phyloP scores from a whole-genome alignment of 352 stramenopile species.

The Globisporangium emineosum region DNA sequence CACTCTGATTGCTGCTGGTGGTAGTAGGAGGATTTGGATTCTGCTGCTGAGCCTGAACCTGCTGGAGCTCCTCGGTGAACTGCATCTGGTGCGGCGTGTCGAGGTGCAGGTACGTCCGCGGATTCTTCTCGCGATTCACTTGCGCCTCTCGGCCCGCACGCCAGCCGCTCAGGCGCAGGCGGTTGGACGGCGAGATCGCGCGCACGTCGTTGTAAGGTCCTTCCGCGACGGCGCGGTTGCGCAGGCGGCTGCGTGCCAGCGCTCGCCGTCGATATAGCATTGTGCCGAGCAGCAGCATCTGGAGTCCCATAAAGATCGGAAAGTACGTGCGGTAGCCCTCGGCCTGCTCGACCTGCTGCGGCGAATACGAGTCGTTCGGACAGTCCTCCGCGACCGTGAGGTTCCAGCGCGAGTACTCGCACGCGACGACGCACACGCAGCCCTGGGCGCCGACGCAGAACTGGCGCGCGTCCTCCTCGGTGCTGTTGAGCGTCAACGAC shows the following conservation, averaged over 20 bases:
- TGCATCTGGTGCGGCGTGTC: constrained; percentile 24
- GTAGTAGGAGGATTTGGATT: background rate
- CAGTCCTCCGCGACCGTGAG: constrained; percentile 51
- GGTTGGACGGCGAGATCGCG: constrained; percentile 64
- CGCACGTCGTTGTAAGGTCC: constrained; percentile 76
- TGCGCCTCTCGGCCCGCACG: constrained; percentile 41
- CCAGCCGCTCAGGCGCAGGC: constrained; percentile 65
- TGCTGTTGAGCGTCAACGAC: constrained; percentile 34
- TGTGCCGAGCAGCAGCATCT: constrained; percentile 51
- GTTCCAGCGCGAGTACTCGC: constrained; percentile 50
- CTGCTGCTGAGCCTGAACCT: background rate
- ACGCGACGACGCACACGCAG: constrained; percentile 68
- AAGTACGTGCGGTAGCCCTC: constrained; percentile 60
- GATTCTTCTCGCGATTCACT: constrained; percentile 61
- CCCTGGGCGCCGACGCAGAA: constrained; percentile 51
- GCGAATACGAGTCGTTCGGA: constrained; percentile 19
- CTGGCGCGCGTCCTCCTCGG: constrained; percentile 33
- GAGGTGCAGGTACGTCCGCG: constrained; percentile 34
- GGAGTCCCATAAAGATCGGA: constrained; percentile 64
- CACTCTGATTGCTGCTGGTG: background rate
- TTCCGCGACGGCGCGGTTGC: constrained; percentile 16
- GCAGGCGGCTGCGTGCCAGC: constrained; percentile 28
- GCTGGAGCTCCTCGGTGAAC: constrained; percentile 12
- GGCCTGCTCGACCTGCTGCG: constrained; percentile 13
- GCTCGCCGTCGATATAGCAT: constrained; percentile 57